These are phyloP conservation scores for Thermomucor indicae-seudaticae DNA, from an alignment of 371 early-diverging fungal genomes.

Conservation along the genomic window DNA sequence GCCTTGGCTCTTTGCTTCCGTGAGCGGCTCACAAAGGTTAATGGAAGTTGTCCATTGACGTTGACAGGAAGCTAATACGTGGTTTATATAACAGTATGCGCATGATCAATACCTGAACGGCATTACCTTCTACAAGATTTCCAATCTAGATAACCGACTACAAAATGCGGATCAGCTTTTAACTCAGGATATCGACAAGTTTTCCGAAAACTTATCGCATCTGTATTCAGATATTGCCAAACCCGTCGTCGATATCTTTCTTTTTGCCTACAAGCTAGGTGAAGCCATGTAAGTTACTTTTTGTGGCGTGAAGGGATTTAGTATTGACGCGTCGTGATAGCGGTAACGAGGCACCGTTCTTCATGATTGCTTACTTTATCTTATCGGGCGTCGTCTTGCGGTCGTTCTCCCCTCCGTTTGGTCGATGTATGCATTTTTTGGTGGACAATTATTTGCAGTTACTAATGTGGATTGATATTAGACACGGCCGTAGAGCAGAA, in stretches of 20 bases:
- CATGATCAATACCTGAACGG: conserved; percentile 80
- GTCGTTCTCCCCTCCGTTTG: conserved; percentile 82
- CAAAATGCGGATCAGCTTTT: conserved; percentile 83
- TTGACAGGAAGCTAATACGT: background rate
- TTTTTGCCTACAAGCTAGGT: conserved; percentile 82
- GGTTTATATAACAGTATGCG: conserved; percentile 50
- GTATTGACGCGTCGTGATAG: conserved; percentile 11
- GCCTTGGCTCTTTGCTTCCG: conserved; percentile 76
- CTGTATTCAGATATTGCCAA: conserved; percentile 82
- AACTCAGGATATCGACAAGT: conserved; percentile 88
- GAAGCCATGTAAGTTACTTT: conserved; percentile 65
- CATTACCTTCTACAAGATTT: conserved; percentile 79
- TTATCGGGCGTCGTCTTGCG: conserved; percentile 71
- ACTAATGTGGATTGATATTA: conserved; percentile 8
- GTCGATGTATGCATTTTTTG: conserved; percentile 54
- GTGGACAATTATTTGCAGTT: no score
- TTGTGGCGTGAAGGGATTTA: no score
- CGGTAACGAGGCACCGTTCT: conserved; percentile 70
- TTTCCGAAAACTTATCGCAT: conserved; percentile 69
- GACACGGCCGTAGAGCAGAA: conserved; percentile 76
- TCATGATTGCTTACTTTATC: conserved; percentile 80
- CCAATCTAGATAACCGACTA: conserved; percentile 75
- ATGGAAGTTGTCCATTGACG: background rate
- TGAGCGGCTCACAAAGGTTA: conserved; percentile 67
- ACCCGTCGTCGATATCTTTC: conserved; percentile 77